Evolutionary conservation across 257 asterid species (phyloP), one percentile per base, ranked within the genome.

Genomic region (Lavandula angustifolia): DNA sequence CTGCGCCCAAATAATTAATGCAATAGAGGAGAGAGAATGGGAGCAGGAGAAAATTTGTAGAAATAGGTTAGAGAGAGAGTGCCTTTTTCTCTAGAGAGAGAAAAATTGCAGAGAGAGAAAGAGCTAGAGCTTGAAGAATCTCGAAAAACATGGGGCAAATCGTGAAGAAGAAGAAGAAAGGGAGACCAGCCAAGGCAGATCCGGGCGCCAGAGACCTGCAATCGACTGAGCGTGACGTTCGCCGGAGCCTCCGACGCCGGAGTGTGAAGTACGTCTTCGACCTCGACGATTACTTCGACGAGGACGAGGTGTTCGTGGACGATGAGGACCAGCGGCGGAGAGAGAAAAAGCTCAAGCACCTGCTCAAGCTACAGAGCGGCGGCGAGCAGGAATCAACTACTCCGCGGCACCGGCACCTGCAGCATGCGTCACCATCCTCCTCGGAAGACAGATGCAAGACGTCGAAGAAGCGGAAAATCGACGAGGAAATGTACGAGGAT

Each of bases 211-310:
- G 73, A 31, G 69, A 66, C 60, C 62, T 62, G 22, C 55, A 75
- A 64, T 66, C 62, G 56, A 18, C 77, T 71, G 96, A 75, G 50
- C 61, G 80, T 3, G 97, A 86, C 75, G 74, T 84, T 2, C 85
- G 99, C 34, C 87, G 99, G 64, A 94, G 99, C 70, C 76, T 66
- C 38, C 95, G 99, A 60, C 95, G 91, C 51, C 84, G 99, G 76
- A 91, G 73, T 76, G 96, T 85, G 54, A 86, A 86, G 89, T 91
- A 85, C 80, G 86, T 85, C 55, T 82, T 94, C 76, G 95, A 86
- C 81, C 88, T 88, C 70, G 98, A 94, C 76, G 99, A 94, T 71
- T 94, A 90, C 80, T 82, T 88, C 57, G 97, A 89, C 73, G 99
- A 94, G 74, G 92, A 86, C 66, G 96, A 88, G 74, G 78, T 83